Percentiles rank a stretch among this genome's conserved stretches.
Evolutionary conservation across 2,329 filamentous ascomycete genomes (phyloP).

Genomic region (Myriosclerotinia curreyana): DNA sequence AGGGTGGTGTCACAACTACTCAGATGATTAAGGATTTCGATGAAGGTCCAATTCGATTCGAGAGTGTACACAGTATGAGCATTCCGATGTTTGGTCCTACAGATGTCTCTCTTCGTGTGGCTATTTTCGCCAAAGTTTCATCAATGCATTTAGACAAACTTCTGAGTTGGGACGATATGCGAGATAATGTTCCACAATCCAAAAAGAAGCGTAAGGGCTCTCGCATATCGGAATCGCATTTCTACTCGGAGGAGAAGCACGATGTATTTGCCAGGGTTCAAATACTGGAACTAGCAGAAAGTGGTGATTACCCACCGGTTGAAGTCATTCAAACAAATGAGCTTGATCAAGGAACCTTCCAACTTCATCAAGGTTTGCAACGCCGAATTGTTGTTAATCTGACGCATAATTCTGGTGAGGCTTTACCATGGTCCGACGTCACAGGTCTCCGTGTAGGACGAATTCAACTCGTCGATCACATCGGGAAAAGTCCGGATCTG

Average conservation of each 20-base stretch:
- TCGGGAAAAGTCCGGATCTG: constrained; percentile 80
- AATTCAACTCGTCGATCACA: constrained; percentile 78
- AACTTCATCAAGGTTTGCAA: constrained; percentile 92
- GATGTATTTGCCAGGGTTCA: constrained; percentile 87
- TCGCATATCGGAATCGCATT: constrained; percentile 86
- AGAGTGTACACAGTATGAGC: constrained; percentile 98
- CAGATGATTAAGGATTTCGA: constrained; percentile 94
- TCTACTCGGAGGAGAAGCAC: constrained; percentile 88
- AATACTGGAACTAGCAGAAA: constrained; percentile 86
- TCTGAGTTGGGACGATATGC: constrained; percentile 98
- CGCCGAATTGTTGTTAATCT: constrained; percentile 82
- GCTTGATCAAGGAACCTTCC: constrained; percentile 84
- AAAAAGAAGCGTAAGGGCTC: constrained; percentile 52
- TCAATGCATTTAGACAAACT: constrained; percentile 95
- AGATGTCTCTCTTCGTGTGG: constrained; percentile 75
- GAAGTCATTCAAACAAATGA: constrained; percentile 86
- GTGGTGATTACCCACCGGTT: constrained; percentile 85
- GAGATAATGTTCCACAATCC: constrained; percentile 66
- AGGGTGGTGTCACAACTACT: constrained; percentile 89
- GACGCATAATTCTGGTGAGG: constrained; percentile 87
- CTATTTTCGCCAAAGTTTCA: constrained; percentile 87
- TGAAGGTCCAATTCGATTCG: constrained; percentile 86
- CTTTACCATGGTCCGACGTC: constrained; percentile 84
- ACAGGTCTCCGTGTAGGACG: constrained; percentile 73
- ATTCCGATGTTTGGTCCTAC: constrained; percentile 75